Conservation (phyloP, 495 filamentous ascomycete genomes). For the Aspergillus avenaceus region DNA sequence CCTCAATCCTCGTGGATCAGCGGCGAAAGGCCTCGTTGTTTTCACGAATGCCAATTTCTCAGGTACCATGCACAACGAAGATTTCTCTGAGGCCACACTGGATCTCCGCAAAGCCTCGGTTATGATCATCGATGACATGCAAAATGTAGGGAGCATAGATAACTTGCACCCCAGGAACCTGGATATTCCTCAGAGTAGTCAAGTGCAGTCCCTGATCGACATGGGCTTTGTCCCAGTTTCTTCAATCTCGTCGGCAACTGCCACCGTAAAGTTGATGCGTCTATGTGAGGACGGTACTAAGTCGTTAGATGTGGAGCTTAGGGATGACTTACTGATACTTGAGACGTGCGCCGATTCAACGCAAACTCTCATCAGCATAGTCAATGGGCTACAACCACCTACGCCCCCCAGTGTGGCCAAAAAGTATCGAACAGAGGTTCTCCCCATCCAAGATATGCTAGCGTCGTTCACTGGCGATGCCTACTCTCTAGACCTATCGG, state of each 20-base stretch:
- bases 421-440: slow-evolving; percentile 83
- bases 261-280: slow-evolving; percentile 53
- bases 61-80: slow-evolving; percentile 55
- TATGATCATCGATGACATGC: slow-evolving; percentile 75
- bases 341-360: slow-evolving; percentile 98
- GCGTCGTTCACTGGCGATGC: slow-evolving; percentile 85
- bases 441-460: slow-evolving; percentile 82
- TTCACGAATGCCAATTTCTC: slow-evolving; percentile 70
- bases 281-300: slow-evolving; percentile 50
- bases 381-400: slow-evolving; percentile 80
- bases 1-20: slow-evolving; percentile 73
- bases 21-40: slow-evolving; percentile 70
- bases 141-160: slow-evolving; percentile 42
- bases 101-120: slow-evolving; percentile 76
- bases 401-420: slow-evolving; percentile 70
- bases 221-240: slow-evolving; percentile 81
- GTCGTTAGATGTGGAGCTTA: slow-evolving; percentile 73
- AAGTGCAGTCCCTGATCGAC: slow-evolving; percentile 61
- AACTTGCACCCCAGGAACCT: slow-evolving; percentile 44
- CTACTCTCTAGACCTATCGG: slow-evolving; percentile 49
- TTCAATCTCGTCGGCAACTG: slow-evolving; percentile 74
- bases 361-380: slow-evolving; percentile 77
- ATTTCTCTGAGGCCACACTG: slow-evolving; percentile 54
- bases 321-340: slow-evolving; percentile 80
- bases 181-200: slow-evolving; percentile 48